Evolutionary conservation across 768 basidiomycete genomes (phyloP).

Genomic region (Pleurotus giganteus): DNA sequence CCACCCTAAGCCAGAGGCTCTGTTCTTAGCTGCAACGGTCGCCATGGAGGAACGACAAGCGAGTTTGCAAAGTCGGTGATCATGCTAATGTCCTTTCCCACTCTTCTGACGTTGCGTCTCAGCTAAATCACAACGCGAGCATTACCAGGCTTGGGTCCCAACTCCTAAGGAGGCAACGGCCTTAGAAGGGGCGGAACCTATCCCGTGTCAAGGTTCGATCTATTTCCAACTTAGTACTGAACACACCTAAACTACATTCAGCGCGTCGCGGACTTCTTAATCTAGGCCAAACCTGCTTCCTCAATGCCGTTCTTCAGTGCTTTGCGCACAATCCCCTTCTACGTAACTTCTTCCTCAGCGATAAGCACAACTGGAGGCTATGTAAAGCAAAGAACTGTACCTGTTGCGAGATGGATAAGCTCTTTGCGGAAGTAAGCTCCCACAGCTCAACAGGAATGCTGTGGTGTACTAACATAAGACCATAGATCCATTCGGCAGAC

Average conservation of each 20-base stretch:
- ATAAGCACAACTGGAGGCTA: constrained; percentile 76
- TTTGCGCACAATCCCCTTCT: constrained; percentile 89
- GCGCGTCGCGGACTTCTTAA: constrained; percentile 85
- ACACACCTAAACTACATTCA: constrained; percentile 22
- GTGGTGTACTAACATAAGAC: not conserved
- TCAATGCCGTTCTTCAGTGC: constrained; percentile 88
- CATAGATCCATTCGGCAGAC: constrained; percentile 56
- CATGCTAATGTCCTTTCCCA: not conserved
- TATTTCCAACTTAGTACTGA: not conserved
- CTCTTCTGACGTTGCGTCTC: constrained; percentile 20
- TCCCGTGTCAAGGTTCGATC: constrained; percentile 73
- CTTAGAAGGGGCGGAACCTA: constrained; percentile 45
- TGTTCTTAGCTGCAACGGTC: constrained; percentile 43
- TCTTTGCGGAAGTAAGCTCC: constrained; percentile 64
- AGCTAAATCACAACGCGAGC: constrained; percentile 32
- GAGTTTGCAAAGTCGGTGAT: constrained; percentile 51
- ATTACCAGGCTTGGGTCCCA: constrained; percentile 39
- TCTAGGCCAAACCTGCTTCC: constrained; percentile 91
- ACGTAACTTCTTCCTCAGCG: constrained; percentile 85
- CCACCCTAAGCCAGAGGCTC: constrained; percentile 46
- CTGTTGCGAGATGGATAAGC: constrained; percentile 91
- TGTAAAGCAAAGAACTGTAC: constrained; percentile 77
- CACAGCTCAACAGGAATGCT: constrained; percentile 7
- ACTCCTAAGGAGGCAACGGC: constrained; percentile 34
- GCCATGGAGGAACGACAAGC: constrained; percentile 60